Base-by-base conservation (phyloP, 768 basidiomycete species). In the Pleurotus pulmonarius region DNA sequence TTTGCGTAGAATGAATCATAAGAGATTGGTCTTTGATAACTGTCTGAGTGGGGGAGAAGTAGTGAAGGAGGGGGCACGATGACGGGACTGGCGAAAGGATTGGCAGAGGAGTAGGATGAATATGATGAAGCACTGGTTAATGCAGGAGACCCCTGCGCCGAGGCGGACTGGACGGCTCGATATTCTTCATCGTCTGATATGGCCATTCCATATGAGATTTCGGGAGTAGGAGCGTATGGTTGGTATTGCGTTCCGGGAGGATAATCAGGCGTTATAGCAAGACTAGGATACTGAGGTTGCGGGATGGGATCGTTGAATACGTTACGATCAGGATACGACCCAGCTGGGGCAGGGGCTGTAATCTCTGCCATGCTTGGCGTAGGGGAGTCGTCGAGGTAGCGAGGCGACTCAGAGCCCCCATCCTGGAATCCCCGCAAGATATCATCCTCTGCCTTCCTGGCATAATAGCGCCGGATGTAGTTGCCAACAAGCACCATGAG, bases 401-500 rank as follows among this genome's bases (percentile, higher is more conserved):
- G 39, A 24, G 55, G 47, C n/a, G 54, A 29, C 9, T 34, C 29
- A n/a, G 53, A 29, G 2, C n/a, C 56, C 13, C 29, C 51, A 25
- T 52, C 24, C 15, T 61, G 49, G 25, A 54, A 51, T 11, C 29
- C 29, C 8, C 29, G 29, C 26, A 49, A 56, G 15, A 13, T 43
- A 16, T 57, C 56, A 16, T 59, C 41, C 16, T 38, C 24, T 12
- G n/a, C 12, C 29, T 43, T 11, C 15, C 48, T 46, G 37, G 46
- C 40, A 26, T 46, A 29, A 22, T 55, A 49, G 12, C 55, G 57
- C 34, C 57, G 13, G 24, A 56, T 46, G 15, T 55, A 54, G 18
- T 59, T 20, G 34, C 58, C 25, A 13, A 60, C 41, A n/a, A 55
- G 20, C 15, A 71, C 60, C 48, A 77, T 25, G 16, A 67, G 60